phyloP scores from a whole-genome alignment of 805 yeast genomes.

The Zygoascus bituminiphila region DNA sequence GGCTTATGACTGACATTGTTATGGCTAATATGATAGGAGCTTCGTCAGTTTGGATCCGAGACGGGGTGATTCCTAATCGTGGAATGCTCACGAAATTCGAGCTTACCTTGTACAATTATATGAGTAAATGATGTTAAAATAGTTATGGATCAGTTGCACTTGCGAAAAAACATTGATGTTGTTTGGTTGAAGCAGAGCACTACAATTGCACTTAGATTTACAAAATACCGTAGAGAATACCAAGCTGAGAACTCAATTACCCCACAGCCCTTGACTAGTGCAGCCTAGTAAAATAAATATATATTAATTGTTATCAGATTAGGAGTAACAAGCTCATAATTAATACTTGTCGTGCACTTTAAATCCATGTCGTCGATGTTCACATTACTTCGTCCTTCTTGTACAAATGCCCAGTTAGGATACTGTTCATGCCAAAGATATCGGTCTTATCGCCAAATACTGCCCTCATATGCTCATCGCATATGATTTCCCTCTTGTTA shows the following conservation, averaged over 20 bases:
- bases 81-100: conserved; percentile 12
- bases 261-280: too few relatives aligned
- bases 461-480: conserved; percentile 49
- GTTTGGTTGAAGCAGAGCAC: too few relatives aligned
- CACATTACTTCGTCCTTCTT: conserved; percentile 8
- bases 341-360: too few relatives aligned
- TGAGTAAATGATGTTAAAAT: too few relatives aligned
- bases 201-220: too few relatives aligned
- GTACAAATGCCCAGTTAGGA: conserved; percentile 19
- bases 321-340: not conserved
- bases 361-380: too few relatives aligned
- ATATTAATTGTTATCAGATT: not conserved
- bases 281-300: too few relatives aligned
- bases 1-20: conserved; percentile 82
- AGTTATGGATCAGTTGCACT: too few relatives aligned
- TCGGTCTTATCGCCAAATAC: conserved; percentile 45
- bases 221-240: too few relatives aligned
- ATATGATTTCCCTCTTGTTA: conserved; percentile 55
- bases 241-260: too few relatives aligned
- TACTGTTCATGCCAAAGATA: conserved; percentile 20
- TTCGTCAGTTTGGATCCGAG: conserved; percentile 71
- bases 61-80: conserved; percentile 50
- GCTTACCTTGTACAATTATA: not conserved
- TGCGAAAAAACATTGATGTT: too few relatives aligned
- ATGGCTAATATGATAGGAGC: conserved; percentile 95